These are phyloP conservation scores for Biscogniauxia mediterranea DNA, from an alignment of 2,329 filamentous ascomycete species.

Conservation along the genomic window DNA sequence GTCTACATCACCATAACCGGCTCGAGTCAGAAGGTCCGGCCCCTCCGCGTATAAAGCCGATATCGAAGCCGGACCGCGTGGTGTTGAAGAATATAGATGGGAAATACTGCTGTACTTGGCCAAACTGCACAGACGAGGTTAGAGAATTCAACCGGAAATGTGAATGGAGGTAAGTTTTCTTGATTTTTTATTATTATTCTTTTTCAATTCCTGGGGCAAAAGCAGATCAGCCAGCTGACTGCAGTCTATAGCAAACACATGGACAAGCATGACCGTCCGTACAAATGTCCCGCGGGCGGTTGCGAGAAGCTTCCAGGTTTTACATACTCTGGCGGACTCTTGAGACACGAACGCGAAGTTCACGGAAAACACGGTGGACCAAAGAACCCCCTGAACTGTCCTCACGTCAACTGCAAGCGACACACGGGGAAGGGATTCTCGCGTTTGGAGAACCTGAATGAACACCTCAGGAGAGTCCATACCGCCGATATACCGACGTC, in stretches of 20 bases:
- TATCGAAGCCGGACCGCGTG: constrained; percentile 58
- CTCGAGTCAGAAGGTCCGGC: constrained; percentile 16
- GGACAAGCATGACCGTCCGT: constrained; percentile 95
- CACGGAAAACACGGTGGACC: constrained; percentile 87
- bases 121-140: constrained; percentile 64
- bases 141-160: constrained; percentile 77
- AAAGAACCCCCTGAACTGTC: constrained; percentile 84
- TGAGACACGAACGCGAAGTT: constrained; percentile 90
- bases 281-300: constrained; percentile 76
- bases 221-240: no score
- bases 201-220: no score
- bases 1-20: background rate
- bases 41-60: constrained; percentile 47
- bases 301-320: constrained; percentile 93
- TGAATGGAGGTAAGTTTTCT: constrained; percentile 80
- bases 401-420: constrained; percentile 83
- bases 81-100: constrained; percentile 64
- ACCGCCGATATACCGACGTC: constrained; percentile 40
- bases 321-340: constrained; percentile 87
- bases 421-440: constrained; percentile 88
- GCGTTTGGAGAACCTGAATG: constrained; percentile 88
- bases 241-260: constrained; percentile 75
- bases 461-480: constrained; percentile 90
- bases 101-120: constrained; percentile 73
- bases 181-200: no score